These are phyloP conservation scores for Naganishia albida DNA, from an alignment of 1,284 basidiomycete genomes.

Conservation along the genomic window DNA sequence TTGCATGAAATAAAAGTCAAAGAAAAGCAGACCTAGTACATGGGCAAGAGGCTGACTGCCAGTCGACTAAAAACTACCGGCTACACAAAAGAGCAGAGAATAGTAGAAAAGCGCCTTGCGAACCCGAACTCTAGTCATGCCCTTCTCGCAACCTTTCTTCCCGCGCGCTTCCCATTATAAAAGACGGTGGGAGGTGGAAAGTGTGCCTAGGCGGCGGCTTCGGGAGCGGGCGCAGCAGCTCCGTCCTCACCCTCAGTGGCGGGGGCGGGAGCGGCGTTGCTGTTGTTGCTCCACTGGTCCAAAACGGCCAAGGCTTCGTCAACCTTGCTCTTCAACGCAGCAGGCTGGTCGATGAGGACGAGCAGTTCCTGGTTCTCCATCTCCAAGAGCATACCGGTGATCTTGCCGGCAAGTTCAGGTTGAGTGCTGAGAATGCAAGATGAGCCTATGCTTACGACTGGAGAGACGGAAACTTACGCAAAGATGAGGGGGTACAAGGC, in stretches of 20 bases:
- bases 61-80: conserved; percentile 25
- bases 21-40: conserved; percentile 26
- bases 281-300: conserved; percentile 51
- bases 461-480: conserved; percentile 59
- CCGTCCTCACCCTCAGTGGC: conserved; percentile 20
- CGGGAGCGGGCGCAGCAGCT: conserved; percentile 16
- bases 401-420: conserved; percentile 92
- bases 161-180: conserved; percentile 25
- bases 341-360: conserved; percentile 75
- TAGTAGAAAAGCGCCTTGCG: conserved; percentile 14
- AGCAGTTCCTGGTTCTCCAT: conserved; percentile 93
- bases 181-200: conserved; percentile 9
- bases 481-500: conserved; percentile 86
- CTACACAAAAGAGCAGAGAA: conserved; percentile 20
- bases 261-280: conserved; percentile 21
- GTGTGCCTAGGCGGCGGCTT: conserved; percentile 21
- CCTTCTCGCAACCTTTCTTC: conserved; percentile 13
- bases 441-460: neutral
- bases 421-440: conserved; percentile 48
- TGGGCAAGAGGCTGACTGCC: conserved; percentile 23
- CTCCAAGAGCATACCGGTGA: conserved; percentile 95
- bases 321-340: conserved; percentile 82
- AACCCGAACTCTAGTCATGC: conserved; percentile 3
- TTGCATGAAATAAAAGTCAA: conserved; percentile 26
- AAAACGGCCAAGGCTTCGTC: conserved; percentile 68